These are phyloP conservation scores for Citrus reticulata DNA, from an alignment of 345 rosid genomes.

Conservation along the genomic window DNA sequence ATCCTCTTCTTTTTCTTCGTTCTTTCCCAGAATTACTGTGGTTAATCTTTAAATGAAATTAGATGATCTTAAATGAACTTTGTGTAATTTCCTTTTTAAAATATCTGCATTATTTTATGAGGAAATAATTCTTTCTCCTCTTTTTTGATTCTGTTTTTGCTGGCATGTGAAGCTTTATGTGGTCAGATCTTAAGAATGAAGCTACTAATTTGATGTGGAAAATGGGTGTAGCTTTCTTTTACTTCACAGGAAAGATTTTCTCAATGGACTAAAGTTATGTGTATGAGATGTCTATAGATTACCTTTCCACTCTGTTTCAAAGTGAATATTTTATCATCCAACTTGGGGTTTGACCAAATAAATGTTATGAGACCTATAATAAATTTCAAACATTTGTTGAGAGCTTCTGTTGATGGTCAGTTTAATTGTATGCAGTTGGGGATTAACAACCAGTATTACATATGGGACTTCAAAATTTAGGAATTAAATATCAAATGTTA, in stretches of 20 bases:
- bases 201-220: neutral
- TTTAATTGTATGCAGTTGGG: neutral
- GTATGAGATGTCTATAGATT: neutral
- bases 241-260: neutral
- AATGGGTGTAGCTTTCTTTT: neutral
- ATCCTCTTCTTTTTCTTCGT: neutral
- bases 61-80: neutral
- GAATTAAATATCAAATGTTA: neutral
- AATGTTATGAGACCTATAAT: neutral
- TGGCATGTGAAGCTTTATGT: neutral
- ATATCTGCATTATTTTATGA: neutral
- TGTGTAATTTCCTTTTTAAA: neutral
- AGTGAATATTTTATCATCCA: neutral
- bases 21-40: neutral
- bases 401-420: neutral
- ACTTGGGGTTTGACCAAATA: neutral
- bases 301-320: neutral
- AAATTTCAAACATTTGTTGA: neutral
- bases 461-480: neutral
- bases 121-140: neutral
- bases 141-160: neutral
- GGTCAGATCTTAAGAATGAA: neutral
- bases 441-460: neutral
- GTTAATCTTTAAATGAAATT: neutral
- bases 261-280: neutral